phyloP scores from a whole-genome alignment of 305 asterid genomes.

The Rubia balearica region DNA sequence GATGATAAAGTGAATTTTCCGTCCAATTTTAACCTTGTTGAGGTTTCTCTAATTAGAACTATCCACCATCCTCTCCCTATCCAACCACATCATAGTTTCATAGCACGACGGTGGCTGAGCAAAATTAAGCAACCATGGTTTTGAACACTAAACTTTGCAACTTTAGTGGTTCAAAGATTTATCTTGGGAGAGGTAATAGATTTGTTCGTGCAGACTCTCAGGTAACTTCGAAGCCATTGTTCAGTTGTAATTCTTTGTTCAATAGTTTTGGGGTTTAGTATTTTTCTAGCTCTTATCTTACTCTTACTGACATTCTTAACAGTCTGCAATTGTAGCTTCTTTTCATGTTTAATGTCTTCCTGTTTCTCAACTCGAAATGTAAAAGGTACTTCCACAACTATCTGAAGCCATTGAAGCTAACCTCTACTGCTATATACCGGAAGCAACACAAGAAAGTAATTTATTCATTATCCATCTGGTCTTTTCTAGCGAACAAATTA shows the following conservation, averaged over 20 bases:
- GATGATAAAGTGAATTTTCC: no score
- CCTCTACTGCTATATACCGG: constrained; percentile 40
- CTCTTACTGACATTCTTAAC: not conserved
- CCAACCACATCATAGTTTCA: not conserved
- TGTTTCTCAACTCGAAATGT: constrained; percentile 38
- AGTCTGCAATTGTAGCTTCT: not conserved
- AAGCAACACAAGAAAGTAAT: constrained; percentile 43
- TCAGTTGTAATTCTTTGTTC: not conserved
- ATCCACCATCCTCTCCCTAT: not conserved
- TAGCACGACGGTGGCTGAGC: not conserved
- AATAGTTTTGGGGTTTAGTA: not conserved
- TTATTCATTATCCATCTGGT: not conserved
- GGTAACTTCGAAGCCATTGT: constrained; percentile 20
- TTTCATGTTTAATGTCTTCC: constrained; percentile 24
- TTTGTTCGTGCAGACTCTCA: constrained; percentile 40
- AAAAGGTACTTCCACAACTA: constrained; percentile 38
- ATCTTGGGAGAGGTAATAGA: constrained; percentile 35
- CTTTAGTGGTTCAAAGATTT: constrained; percentile 33
- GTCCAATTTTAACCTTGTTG: no score
- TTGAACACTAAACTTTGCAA: constrained; percentile 50
- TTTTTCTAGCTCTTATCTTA: not conserved
- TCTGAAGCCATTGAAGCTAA: constrained; percentile 38
- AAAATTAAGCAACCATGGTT: constrained; percentile 34
- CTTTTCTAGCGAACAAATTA: not conserved
- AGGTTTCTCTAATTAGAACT: no score